Conservation (phyloP, 148 eudicot species). For the Spergularia bocconei region DNA sequence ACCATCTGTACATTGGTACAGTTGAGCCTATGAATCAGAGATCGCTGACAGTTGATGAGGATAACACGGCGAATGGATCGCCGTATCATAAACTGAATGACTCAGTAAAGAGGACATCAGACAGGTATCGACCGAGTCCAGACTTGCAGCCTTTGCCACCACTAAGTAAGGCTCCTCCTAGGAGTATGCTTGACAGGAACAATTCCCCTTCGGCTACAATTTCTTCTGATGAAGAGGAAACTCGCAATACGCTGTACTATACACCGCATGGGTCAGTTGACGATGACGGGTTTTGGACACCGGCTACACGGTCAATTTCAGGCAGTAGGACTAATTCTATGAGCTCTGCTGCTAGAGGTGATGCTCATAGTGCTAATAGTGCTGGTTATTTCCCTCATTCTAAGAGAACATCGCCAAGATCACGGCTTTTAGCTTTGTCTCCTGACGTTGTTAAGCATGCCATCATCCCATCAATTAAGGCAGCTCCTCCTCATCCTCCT, state of each 20-base stretch:
- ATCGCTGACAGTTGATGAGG: slow-evolving; percentile 31
- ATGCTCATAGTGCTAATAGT: slow-evolving; percentile 17
- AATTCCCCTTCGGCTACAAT: slow-evolving; percentile 56
- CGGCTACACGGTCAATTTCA: slow-evolving; percentile 30
- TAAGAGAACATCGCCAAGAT: slow-evolving; percentile 78
- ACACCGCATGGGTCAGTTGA: slow-evolving; percentile 73
- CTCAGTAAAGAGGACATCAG: slow-evolving; percentile 45
- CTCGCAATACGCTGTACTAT: slow-evolving; percentile 52
- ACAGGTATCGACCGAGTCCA: slow-evolving; percentile 79
- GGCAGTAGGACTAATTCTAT: slow-evolving; percentile 29
- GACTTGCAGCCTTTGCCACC: slow-evolving; percentile 88
- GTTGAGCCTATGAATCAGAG: slow-evolving; percentile 58
- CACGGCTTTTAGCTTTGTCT: slow-evolving; percentile 43
- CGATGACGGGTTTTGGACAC: slow-evolving; percentile 51
- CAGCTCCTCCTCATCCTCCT: slow-evolving; percentile 36
- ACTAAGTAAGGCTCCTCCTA: slow-evolving; percentile 48
- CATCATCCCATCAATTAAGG: slow-evolving; percentile 53
- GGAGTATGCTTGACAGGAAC: slow-evolving; percentile 30
- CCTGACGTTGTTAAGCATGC: slow-evolving; percentile 53
- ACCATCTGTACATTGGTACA: slow-evolving; percentile 70
- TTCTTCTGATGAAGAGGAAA: slow-evolving; percentile 67
- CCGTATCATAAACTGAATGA: slow-evolving; percentile 62
- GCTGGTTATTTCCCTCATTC: slow-evolving; percentile 47
- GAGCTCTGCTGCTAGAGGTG: slow-evolving; percentile 27
- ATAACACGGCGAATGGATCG: slow-evolving; percentile 44